A percentile compares a stretch with the other conserved stretches of the same genome.
Evolutionary conservation across 495 filamentous ascomycete genomes (phyloP).

Genomic region (Daldinia bambusicola): DNA sequence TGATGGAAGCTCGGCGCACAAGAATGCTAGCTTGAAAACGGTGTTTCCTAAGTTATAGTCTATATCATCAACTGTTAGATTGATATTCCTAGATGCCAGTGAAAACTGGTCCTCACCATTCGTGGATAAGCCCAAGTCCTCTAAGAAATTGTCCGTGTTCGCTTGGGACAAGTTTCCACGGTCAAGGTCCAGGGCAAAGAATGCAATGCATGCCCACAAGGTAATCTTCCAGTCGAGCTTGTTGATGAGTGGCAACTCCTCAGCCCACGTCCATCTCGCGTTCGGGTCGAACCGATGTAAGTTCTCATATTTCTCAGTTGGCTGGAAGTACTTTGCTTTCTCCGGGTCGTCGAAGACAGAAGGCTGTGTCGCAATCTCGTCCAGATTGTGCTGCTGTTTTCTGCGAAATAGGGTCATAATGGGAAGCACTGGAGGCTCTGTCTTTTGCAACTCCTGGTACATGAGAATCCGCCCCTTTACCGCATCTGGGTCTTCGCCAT

Average conservation of each 20-base stretch:
- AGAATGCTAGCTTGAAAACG: constrained; percentile 72
- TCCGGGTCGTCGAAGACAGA: constrained; percentile 57
- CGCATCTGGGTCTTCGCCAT: constrained; percentile 8
- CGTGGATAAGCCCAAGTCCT: constrained; percentile 64
- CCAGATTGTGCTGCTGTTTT: constrained; percentile 18
- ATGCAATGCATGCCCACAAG: constrained; percentile 40
- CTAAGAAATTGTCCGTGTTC: constrained; percentile 70
- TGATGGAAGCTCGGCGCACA: constrained; percentile 76
- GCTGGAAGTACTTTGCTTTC: constrained; percentile 61
- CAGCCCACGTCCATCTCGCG: constrained; percentile 39
- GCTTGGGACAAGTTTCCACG: constrained; percentile 41
- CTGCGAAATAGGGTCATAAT: constrained; percentile 37
- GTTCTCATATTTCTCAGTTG: constrained; percentile 57
- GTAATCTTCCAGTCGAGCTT: constrained; percentile 48
- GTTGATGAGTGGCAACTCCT: constrained; percentile 40
- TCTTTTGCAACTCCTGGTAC: constrained; percentile 31
- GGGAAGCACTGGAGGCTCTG: constrained; percentile 24
- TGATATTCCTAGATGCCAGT: not conserved
- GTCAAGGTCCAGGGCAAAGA: constrained; percentile 39
- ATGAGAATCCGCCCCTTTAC: constrained; percentile 26
- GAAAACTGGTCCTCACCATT: constrained; percentile 49
- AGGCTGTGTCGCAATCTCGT: constrained; percentile 40
- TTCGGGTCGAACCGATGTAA: constrained; percentile 61
- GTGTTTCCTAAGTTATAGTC: constrained; percentile 81
- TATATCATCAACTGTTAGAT: constrained; percentile 13